phyloP scores from a whole-genome alignment of 768 basidiomycete genomes.

The Russula griseocarnosa region DNA sequence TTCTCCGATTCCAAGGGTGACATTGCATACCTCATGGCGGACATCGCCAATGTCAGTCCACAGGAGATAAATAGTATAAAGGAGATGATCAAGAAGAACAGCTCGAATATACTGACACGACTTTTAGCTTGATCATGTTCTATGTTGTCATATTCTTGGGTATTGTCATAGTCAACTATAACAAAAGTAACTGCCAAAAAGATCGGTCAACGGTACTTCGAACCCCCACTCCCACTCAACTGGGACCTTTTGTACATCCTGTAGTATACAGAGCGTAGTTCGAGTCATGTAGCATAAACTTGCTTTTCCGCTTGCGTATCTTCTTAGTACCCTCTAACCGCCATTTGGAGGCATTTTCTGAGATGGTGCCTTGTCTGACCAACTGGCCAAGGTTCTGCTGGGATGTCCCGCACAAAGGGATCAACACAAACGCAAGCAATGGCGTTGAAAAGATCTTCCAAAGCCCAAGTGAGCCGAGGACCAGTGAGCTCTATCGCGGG shows the following conservation, averaged over 20 bases:
- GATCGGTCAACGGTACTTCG: constrained; percentile 18
- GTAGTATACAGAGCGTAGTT: constrained; percentile 13
- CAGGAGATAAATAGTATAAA: constrained; percentile 73
- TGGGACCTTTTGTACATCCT: constrained; percentile 20
- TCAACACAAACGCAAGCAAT: constrained; percentile 65
- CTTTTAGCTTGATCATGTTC: constrained; percentile 54
- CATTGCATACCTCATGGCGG: constrained; percentile 93
- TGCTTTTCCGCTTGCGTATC: constrained; percentile 3
- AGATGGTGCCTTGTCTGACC: constrained; percentile 53
- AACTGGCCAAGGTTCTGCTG: constrained; percentile 41
- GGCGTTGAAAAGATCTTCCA: constrained; percentile 73
- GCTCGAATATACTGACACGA: constrained; percentile 86
- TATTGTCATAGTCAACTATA: background rate
- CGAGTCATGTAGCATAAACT: constrained; percentile 15
- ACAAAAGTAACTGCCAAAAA: constrained; percentile 1
- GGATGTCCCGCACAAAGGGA: constrained; percentile 50
- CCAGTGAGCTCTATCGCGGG: constrained; percentile 96
- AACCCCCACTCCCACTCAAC: constrained; percentile 23
- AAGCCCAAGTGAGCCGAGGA: constrained; percentile 69
- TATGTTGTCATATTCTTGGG: background rate
- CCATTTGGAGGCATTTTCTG: constrained; percentile 62
- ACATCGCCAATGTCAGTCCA: constrained; percentile 87
- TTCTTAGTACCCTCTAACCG: constrained; percentile 38
- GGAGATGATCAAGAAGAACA: constrained; percentile 71
- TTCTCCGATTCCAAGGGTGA: constrained; percentile 97